These are phyloP conservation scores for Citrus cavaleriei DNA, from an alignment of 345 rosid genomes.

Conservation along the genomic window DNA sequence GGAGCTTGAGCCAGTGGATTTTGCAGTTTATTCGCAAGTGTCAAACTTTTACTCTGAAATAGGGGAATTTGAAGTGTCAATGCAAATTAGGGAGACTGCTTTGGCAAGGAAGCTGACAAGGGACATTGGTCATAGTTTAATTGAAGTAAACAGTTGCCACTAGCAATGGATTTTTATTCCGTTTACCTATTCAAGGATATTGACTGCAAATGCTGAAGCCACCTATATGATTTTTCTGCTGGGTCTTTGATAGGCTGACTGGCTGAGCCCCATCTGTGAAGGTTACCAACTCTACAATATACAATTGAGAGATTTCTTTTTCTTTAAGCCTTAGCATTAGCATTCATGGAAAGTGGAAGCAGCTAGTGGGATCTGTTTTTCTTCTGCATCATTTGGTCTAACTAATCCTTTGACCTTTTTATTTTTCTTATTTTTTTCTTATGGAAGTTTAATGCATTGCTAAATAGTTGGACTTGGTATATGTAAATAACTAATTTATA, in stretches of 20 bases:
- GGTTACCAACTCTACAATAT: slow-evolving; percentile 22
- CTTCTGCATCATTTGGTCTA: slow-evolving; percentile 31
- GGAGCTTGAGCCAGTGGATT: slow-evolving; percentile 51
- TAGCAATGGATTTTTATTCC: slow-evolving; percentile 12
- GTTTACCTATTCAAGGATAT: background rate
- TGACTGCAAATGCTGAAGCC: background rate
- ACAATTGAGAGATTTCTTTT: slow-evolving; percentile 27
- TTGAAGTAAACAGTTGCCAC: slow-evolving; percentile 25
- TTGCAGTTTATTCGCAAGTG: slow-evolving; percentile 53
- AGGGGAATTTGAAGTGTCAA: slow-evolving; percentile 55
- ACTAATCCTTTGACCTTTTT: slow-evolving; percentile 32
- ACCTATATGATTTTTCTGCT: slow-evolving; percentile 16
- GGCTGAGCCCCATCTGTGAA: slow-evolving; percentile 25
- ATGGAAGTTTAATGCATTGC: slow-evolving; percentile 13
- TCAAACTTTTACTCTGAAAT: slow-evolving; percentile 66
- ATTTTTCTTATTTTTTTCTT: background rate
- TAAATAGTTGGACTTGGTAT: background rate
- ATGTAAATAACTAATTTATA: slow-evolving; percentile 10
- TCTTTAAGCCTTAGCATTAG: slow-evolving; percentile 36
- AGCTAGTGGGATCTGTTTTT: slow-evolving; percentile 24
- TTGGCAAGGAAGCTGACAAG: slow-evolving; percentile 46
- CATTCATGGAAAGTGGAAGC: slow-evolving; percentile 19
- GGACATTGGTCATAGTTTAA: slow-evolving; percentile 61
- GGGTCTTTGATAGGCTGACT: slow-evolving; percentile 29
- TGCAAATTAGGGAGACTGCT: slow-evolving; percentile 48